Conservation (phyloP, 139 green algal species). For the Tetraselmis chui region DNA sequence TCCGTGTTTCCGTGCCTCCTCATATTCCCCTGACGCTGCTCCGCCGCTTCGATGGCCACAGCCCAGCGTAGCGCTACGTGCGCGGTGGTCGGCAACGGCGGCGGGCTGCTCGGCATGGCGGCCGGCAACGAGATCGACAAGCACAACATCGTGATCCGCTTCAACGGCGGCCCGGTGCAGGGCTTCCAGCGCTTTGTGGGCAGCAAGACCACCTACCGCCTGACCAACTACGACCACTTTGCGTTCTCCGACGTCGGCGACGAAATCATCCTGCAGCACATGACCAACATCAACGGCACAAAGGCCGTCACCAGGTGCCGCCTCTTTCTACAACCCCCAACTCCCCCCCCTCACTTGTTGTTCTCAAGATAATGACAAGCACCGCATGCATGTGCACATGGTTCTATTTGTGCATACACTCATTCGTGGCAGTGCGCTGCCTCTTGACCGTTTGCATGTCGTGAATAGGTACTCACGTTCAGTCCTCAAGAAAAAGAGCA, state of each 20-base stretch:
- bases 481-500: background rate
- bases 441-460: too few relatives aligned
- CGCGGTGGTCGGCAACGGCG: slow-evolving; percentile 13
- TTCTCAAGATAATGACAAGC: too few relatives aligned
- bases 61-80: background rate
- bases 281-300: slow-evolving; percentile 2
- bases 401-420: too few relatives aligned
- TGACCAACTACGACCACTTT: slow-evolving; percentile 12
- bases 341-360: too few relatives aligned
- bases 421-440: too few relatives aligned
- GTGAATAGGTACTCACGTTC: background rate
- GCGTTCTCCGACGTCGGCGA: background rate
- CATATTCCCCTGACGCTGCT: too few relatives aligned
- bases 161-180: slow-evolving; percentile 9
- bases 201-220: slow-evolving; percentile 2
- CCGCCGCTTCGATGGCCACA: too few relatives aligned
- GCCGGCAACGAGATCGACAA: slow-evolving; percentile 11
- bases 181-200: slow-evolving; percentile 11
- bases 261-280: slow-evolving; percentile 15
- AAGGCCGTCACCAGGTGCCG: slow-evolving; percentile 2
- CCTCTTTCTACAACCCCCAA: too few relatives aligned
- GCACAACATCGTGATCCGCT: slow-evolving; percentile 7
- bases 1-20: too few relatives aligned
- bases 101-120: slow-evolving; percentile 2
- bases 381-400: too few relatives aligned